A percentile compares a stretch with the other conserved stretches of the same genome.
These are phyloP conservation scores for Phytopythium kandeliae DNA, from an alignment of 352 stramenopile species.

Conservation along the genomic window DNA sequence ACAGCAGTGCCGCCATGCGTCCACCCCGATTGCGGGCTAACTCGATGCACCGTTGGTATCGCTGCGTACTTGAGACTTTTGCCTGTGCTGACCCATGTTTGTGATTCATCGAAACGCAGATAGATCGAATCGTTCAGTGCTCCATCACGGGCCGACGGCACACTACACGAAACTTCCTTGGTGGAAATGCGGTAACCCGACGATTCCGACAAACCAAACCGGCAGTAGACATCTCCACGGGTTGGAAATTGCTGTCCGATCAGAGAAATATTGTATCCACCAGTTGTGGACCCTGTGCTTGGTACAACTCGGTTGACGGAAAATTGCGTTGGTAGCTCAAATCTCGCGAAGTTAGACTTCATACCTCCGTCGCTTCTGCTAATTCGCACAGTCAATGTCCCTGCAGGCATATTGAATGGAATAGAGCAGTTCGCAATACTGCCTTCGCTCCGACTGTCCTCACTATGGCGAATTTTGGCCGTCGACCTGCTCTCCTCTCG, in stretches of 20 bases:
- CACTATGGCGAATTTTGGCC: neutral
- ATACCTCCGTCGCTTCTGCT: neutral
- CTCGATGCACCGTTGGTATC: constrained; percentile 14
- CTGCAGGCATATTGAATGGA: neutral
- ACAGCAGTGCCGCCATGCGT: constrained; percentile 23
- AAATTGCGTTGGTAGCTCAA: constrained; percentile 10
- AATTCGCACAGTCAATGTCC: constrained; percentile 5
- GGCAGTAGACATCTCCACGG: constrained; percentile 7
- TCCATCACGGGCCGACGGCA: neutral
- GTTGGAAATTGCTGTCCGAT: constrained; percentile 12
- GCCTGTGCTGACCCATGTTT: constrained; percentile 2
- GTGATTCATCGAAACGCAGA: constrained; percentile 10
- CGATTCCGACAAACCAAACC: constrained; percentile 9
- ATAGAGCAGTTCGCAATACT: neutral
- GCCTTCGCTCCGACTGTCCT: neutral
- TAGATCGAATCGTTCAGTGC: neutral
- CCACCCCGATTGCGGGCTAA: constrained; percentile 27
- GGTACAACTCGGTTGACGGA: constrained; percentile 8
- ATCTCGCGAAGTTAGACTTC: constrained; percentile 15
- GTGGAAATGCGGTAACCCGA: constrained; percentile 9
- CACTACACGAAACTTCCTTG: constrained; percentile 11
- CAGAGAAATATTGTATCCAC: constrained; percentile 16
- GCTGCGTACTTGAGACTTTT: constrained; percentile 9
- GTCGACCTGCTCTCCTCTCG: neutral
- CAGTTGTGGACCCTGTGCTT: constrained; percentile 6